These are phyloP conservation scores for Phyllosticta citrichinensis DNA, from an alignment of 2,329 filamentous ascomycete species.

Conservation along the genomic window DNA sequence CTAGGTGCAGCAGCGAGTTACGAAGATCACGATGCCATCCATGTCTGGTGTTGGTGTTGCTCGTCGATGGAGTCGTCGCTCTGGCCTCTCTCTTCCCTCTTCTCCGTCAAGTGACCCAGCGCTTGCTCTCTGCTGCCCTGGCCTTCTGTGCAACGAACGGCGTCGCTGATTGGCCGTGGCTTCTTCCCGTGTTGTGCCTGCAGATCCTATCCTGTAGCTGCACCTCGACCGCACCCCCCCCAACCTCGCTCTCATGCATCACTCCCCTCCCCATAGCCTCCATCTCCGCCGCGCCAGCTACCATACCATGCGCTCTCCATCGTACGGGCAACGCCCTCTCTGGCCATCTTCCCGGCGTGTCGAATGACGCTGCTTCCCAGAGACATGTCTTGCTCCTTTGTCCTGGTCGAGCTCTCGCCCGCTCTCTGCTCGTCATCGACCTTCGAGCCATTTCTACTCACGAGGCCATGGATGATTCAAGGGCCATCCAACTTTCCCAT, in stretches of 20 bases:
- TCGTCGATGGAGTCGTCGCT: no score
- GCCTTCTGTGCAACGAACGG: neutral
- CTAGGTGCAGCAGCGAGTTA: no score
- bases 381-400: neutral
- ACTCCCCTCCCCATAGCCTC: neutral
- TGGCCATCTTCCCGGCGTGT: neutral
- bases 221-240: neutral
- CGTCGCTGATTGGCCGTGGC: conserved; percentile 5
- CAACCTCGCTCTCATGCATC: neutral
- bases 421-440: neutral
- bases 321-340: neutral
- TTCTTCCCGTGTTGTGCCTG: conserved; percentile 1
- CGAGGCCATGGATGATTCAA: neutral
- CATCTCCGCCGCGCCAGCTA: neutral
- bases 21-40: no score
- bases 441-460: neutral
- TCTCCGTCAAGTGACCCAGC: neutral
- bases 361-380: neutral
- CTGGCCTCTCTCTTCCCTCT: no score
- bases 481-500: neutral
- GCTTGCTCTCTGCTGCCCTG: neutral
- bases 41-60: neutral
- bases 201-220: neutral
- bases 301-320: neutral
- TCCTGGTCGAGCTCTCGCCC: neutral